phyloP scores from a whole-genome alignment of 345 rosid species.

The Eucalyptus sp. region DNA sequence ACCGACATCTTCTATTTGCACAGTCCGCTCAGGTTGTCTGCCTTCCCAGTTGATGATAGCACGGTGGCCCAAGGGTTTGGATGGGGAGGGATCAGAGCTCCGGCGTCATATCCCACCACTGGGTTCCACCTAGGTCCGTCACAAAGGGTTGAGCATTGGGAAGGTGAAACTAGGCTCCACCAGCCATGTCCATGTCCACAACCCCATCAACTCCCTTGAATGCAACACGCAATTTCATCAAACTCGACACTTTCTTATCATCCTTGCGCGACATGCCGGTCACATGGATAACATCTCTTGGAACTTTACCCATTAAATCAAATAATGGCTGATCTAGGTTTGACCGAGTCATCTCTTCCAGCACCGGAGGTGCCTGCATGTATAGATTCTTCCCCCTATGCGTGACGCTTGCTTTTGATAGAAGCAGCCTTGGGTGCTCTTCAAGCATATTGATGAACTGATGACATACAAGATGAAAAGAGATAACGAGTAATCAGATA shows the following conservation, averaged over 20 bases:
- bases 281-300: constrained; percentile 44
- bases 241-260: constrained; percentile 44
- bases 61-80: not conserved
- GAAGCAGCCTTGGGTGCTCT: constrained; percentile 59
- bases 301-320: constrained; percentile 65
- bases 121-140: not conserved
- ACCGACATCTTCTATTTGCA: not conserved
- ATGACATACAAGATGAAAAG: not conserved
- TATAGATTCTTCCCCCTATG: constrained; percentile 55
- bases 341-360: constrained; percentile 79
- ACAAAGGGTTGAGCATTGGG: not conserved
- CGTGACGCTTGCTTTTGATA: constrained; percentile 68
- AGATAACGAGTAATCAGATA: not conserved
- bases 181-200: constrained; percentile 73
- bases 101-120: not conserved
- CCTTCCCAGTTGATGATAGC: not conserved
- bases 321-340: constrained; percentile 50
- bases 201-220: constrained; percentile 70
- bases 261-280: constrained; percentile 36
- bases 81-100: not conserved
- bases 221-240: constrained; percentile 48
- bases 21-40: not conserved
- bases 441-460: constrained; percentile 75
- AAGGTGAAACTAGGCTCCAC: constrained; percentile 37
- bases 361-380: constrained; percentile 94